A percentile compares a stretch with the other conserved stretches of the same genome.
These are phyloP conservation scores for Nectriaceae sp. DNA, from an alignment of 2,329 filamentous ascomycete genomes.

Conservation along the genomic window DNA sequence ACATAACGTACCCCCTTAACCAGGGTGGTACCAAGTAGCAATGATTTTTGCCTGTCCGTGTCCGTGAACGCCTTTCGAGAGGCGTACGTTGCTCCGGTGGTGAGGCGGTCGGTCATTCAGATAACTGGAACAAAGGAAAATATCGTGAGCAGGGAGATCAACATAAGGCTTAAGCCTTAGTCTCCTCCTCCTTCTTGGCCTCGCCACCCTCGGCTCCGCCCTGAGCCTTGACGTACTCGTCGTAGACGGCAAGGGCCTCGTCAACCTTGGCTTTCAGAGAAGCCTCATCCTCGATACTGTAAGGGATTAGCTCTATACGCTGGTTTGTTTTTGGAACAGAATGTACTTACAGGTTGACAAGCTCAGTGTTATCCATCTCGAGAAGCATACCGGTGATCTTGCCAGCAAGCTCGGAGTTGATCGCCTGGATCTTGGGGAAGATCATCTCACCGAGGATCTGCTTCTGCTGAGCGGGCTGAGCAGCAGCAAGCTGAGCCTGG, in stretches of 20 bases:
- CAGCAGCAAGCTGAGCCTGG: conserved; percentile 58
- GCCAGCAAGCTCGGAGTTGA: conserved; percentile 93
- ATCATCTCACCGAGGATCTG: conserved; percentile 97
- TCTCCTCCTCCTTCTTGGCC: conserved; percentile 52
- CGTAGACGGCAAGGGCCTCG: conserved; percentile 94
- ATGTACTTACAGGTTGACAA: conserved; percentile 86
- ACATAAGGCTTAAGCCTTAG: conserved; percentile 39
- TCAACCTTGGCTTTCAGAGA: conserved; percentile 95
- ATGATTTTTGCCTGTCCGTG: conserved; percentile 29
- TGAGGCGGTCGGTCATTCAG: conserved; percentile 29
- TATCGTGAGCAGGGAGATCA: conserved; percentile 19
- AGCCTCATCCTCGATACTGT: conserved; percentile 84
- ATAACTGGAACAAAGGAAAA: conserved; percentile 33
- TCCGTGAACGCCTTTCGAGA: conserved; percentile 24
- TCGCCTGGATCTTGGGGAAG: conserved; percentile 95
- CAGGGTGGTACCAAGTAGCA: conserved; percentile 29
- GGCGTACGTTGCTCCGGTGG: conserved; percentile 25
- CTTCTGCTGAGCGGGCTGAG: conserved; percentile 81
- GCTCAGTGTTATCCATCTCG: conserved; percentile 97
- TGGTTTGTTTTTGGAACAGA: conserved; percentile 13
- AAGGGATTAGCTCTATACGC: conserved; percentile 5
- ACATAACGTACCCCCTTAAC: conserved; percentile 36
- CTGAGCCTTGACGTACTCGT: conserved; percentile 97
- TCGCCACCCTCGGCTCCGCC: conserved; percentile 41
- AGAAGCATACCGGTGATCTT: conserved; percentile 99